phyloP scores from a whole-genome alignment of 192 early-diverging fungal genomes.

The Backusella circina region DNA sequence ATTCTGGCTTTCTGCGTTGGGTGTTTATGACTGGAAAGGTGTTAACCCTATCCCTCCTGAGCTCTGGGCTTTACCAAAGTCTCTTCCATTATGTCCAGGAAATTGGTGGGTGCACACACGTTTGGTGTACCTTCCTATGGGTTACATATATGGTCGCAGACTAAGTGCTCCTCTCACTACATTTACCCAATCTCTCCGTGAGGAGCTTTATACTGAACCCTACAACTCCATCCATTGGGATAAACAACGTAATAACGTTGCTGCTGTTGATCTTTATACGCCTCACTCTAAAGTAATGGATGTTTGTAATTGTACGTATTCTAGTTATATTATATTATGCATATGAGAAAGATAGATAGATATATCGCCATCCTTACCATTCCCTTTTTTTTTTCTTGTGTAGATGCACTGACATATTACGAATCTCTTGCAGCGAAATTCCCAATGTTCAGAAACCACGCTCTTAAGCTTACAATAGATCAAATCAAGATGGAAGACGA shows the following conservation, averaged over 20 bases:
- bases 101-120: conserved; percentile 95
- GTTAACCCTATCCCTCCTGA: conserved; percentile 96
- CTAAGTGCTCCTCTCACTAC: conserved; percentile 56
- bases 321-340: too few relatives aligned
- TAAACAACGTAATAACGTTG: conserved; percentile 77
- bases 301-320: conserved; percentile 58
- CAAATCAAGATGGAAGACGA: conserved; percentile 88
- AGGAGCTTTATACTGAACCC: conserved; percentile 86
- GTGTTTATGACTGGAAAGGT: conserved; percentile 94
- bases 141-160: conserved; percentile 80
- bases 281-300: conserved; percentile 80
- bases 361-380: neutral
- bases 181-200: conserved; percentile 74
- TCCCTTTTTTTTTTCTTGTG: conserved; percentile 16
- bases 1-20: conserved; percentile 92
- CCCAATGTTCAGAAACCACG: conserved; percentile 55
- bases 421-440: conserved; percentile 62
- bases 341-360: neutral
- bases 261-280: conserved; percentile 77
- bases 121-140: conserved; percentile 93
- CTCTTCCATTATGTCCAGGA: conserved; percentile 81
- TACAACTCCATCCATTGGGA: conserved; percentile 87
- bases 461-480: conserved; percentile 69
- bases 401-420: conserved; percentile 58
- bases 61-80: conserved; percentile 82